Percentiles rank a stretch among this genome's conserved stretches.
Evolutionary conservation across 2,329 filamentous ascomycete genomes (phyloP).

Genomic region (Orbilia javanica): DNA sequence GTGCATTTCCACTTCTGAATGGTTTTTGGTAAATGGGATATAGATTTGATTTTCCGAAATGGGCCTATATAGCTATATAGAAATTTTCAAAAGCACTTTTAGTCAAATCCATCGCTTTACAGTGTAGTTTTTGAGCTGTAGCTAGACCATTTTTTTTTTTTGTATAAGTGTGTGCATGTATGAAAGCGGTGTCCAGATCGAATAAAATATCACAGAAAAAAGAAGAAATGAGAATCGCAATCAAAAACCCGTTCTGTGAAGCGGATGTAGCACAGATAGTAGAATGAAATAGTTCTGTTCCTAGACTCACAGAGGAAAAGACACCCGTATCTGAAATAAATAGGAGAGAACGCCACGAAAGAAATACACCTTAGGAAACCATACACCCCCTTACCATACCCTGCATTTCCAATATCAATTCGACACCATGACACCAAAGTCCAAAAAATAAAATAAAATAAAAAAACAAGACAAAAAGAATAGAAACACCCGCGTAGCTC

Average conservation of each 20-base stretch:
- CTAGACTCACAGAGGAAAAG: neutral
- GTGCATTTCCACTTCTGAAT: neutral
- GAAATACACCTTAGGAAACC: conserved; percentile 6
- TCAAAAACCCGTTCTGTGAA: neutral
- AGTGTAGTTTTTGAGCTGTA: neutral
- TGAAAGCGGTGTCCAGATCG: neutral
- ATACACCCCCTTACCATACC: neutral
- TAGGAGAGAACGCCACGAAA: conserved; percentile 28
- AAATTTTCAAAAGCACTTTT: neutral
- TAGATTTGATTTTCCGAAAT: neutral
- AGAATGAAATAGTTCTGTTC: neutral
- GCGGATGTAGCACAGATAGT: neutral
- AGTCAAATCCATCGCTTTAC: neutral
- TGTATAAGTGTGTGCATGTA: neutral
- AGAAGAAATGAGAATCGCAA: neutral
- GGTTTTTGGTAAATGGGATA: neutral
- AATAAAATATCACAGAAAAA: too few species aligned
- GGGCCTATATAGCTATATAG: neutral
- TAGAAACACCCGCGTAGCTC: neutral
- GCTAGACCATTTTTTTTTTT: neutral
- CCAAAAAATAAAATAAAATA: neutral
- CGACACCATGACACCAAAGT: conserved; percentile 20
- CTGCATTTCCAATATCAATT: neutral
- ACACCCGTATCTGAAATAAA: neutral
- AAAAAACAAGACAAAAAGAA: neutral